Percentiles rank a stretch among this genome's conserved stretches.
Evolutionary conservation across 2,329 filamentous ascomycete species (phyloP).

Genomic region (Cryphonectria carpinicola): DNA sequence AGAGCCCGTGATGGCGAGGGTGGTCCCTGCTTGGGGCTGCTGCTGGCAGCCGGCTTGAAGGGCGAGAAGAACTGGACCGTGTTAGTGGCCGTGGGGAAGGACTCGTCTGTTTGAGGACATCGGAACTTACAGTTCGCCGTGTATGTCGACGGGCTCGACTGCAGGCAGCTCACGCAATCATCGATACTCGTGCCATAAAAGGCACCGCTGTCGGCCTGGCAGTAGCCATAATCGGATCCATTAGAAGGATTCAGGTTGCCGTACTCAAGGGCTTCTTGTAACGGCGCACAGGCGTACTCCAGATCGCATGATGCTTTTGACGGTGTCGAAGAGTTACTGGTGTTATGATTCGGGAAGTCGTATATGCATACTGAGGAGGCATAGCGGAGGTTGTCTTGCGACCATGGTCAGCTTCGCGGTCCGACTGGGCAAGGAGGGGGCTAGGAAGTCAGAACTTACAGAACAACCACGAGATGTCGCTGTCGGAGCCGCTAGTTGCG

Average conservation of each 20-base stretch:
- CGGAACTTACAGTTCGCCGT: conserved; percentile 53
- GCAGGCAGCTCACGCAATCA: conserved; percentile 49
- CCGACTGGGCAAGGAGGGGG: background rate
- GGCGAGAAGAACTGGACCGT: conserved; percentile 48
- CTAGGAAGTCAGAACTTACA: conserved; percentile 44
- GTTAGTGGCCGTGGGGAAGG: conserved; percentile 17
- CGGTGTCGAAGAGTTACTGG: conserved; percentile 40
- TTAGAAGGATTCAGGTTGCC: conserved; percentile 40
- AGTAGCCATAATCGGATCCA: conserved; percentile 52
- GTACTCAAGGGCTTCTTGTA: conserved; percentile 43
- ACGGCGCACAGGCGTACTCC: conserved; percentile 44
- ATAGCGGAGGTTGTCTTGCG: conserved; percentile 54
- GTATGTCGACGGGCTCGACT: conserved; percentile 42
- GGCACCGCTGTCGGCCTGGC: conserved; percentile 41
- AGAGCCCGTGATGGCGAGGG: conserved; percentile 47
- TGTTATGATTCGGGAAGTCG: conserved; percentile 37
- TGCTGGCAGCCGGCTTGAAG: conserved; percentile 54
- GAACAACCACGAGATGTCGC: conserved; percentile 50
- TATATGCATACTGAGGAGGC: conserved; percentile 53
- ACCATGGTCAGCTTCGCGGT: conserved; percentile 30
- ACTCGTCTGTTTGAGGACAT: background rate
- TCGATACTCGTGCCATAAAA: conserved; percentile 40
- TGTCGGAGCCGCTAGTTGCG: conserved; percentile 43
- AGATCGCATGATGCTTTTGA: conserved; percentile 43
- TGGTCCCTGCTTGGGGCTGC: conserved; percentile 41